Evolutionary conservation across 495 filamentous ascomycete genomes (phyloP).

Genomic region (Penicillium bialowiezense): DNA sequence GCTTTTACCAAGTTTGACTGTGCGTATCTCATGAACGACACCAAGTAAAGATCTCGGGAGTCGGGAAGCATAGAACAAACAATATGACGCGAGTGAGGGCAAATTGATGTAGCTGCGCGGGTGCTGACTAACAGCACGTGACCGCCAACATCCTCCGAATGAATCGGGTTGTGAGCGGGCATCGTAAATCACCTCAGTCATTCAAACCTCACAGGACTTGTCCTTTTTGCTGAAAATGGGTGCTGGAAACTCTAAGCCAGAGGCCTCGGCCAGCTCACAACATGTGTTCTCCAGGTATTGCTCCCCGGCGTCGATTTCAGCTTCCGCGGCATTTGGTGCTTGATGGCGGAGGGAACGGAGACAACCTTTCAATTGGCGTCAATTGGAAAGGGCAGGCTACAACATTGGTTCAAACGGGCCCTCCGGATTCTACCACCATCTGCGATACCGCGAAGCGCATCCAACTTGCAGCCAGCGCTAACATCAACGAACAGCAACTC

Average conservation of each 20-base stretch:
- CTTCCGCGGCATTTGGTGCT: constrained; percentile 3
- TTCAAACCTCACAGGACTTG: constrained; percentile 7
- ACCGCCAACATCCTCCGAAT: constrained; percentile 10
- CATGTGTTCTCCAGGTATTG: constrained; percentile 53
- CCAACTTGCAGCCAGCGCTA: neutral
- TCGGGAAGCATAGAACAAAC: no score
- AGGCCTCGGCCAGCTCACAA: constrained; percentile 45
- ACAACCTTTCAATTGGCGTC: constrained; percentile 9
- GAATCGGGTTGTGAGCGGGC: constrained; percentile 9
- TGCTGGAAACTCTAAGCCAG: constrained; percentile 51
- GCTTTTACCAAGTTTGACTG: no score
- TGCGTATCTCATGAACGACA: no score
- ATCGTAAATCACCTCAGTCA: constrained; percentile 1
- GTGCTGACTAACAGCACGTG: constrained; percentile 14
- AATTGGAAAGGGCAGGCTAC: constrained; percentile 9
- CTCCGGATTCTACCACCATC: neutral
- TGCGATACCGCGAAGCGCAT: neutral
- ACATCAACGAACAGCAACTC: constrained; percentile 58
- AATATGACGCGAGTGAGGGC: no score
- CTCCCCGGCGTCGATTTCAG: constrained; percentile 2
- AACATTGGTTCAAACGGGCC: neutral
- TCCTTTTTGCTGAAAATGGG: constrained; percentile 32
- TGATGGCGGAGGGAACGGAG: constrained; percentile 11
- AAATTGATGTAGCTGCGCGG: no score
- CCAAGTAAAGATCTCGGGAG: no score